Evolutionary conservation across 169 alveolate species (phyloP).

Genomic region (Amoebophrya sp.): DNA sequence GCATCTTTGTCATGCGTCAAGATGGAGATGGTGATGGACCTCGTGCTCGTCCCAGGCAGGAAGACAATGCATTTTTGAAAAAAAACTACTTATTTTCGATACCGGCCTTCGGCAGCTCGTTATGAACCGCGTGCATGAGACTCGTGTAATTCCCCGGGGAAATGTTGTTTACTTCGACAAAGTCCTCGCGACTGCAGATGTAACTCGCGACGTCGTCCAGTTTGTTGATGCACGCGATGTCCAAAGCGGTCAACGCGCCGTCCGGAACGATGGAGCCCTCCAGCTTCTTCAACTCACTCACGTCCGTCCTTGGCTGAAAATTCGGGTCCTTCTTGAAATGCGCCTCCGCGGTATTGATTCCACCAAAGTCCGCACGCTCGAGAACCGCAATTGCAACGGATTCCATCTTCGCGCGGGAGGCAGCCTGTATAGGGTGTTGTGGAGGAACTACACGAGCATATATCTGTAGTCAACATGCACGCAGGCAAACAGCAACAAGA

Average conservation of each 20-base stretch:
- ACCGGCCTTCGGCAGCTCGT: background rate
- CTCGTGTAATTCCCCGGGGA: background rate
- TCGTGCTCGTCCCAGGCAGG: no score
- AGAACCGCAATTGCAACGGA: background rate
- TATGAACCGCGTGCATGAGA: background rate
- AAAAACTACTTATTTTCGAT: no score
- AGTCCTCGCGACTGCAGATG: background rate
- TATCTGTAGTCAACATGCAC: no score
- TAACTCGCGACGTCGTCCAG: background rate
- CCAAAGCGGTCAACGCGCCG: background rate
- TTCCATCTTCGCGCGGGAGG: no score
- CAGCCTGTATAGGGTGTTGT: no score
- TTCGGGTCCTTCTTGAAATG: background rate
- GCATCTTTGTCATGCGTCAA: no score
- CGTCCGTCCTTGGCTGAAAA: background rate
- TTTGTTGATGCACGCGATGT: background rate
- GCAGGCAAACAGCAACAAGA: no score
- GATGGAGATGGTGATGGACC: no score
- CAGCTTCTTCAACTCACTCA: background rate
- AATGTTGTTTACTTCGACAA: background rate
- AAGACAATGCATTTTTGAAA: no score
- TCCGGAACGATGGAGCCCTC: background rate
- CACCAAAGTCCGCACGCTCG: background rate
- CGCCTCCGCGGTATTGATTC: background rate
- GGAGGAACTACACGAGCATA: no score